phyloP scores from a whole-genome alignment of 306 rosid species.

The Cicer cuneatum region DNA sequence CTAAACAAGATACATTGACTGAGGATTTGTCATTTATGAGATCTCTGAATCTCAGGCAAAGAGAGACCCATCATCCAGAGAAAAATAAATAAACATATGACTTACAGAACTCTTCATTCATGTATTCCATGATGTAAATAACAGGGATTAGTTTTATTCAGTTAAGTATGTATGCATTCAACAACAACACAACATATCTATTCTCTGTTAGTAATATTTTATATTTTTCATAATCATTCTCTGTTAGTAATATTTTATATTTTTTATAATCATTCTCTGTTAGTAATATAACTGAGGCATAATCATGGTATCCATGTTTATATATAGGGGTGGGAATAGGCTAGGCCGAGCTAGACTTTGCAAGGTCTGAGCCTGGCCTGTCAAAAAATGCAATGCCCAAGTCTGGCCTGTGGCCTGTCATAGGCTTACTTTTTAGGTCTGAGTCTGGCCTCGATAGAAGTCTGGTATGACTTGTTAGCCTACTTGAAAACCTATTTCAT shows the following conservation, averaged over 20 bases:
- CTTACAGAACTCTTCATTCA: slow-evolving; percentile 21
- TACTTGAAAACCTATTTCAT: no score
- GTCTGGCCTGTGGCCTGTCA: no score
- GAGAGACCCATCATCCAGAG: not conserved
- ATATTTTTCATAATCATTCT: no score
- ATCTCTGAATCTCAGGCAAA: slow-evolving; percentile 27
- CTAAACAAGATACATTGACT: not conserved
- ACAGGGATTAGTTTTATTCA: slow-evolving; percentile 11
- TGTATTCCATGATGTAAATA: slow-evolving; percentile 1
- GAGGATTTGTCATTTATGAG: not conserved
- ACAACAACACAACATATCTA: slow-evolving; percentile 6
- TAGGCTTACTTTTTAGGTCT: no score
- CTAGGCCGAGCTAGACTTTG: no score
- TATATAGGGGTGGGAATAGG: no score
- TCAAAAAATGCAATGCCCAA: no score
- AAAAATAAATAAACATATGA: slow-evolving; percentile 21
- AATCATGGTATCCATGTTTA: slow-evolving; percentile 17
- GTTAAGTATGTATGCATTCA: slow-evolving; percentile 1
- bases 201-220: not conserved
- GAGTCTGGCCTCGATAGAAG: no score
- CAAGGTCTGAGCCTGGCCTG: no score
- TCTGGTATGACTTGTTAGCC: no score
- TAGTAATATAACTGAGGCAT: not conserved
- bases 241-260: no score
- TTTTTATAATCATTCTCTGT: not conserved